Evolutionary conservation across 768 basidiomycete genomes (phyloP).

Genomic region (Mycena belliarum): DNA sequence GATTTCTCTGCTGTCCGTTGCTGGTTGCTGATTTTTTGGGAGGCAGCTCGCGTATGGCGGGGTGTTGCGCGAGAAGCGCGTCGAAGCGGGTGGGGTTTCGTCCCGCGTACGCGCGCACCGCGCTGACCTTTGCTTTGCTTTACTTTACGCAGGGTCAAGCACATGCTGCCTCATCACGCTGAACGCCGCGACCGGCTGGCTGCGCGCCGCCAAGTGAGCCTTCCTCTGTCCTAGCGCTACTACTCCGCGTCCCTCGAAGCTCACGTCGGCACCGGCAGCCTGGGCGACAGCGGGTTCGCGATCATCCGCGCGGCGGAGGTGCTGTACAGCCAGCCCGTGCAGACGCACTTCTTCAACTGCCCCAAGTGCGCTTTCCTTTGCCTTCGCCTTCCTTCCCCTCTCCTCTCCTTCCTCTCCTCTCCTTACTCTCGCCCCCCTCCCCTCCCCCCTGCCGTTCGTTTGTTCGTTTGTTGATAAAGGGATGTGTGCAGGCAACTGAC

Average conservation of each 20-base stretch:
- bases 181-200: slow-evolving; percentile 50
- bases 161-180: slow-evolving; percentile 55
- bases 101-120: not conserved
- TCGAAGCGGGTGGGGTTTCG: slow-evolving; percentile 10
- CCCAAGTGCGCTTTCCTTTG: slow-evolving; percentile 15
- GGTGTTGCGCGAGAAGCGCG: slow-evolving; percentile 47
- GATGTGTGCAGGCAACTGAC: slow-evolving; percentile 20
- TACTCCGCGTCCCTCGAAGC: too few species aligned
- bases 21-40: slow-evolving; percentile 12
- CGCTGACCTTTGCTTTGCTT: not conserved
- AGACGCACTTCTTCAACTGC: slow-evolving; percentile 23
- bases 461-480: slow-evolving; percentile 12
- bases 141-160: slow-evolving; percentile 62
- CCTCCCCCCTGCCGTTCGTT: too few species aligned
- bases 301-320: slow-evolving; percentile 49
- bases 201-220: slow-evolving; percentile 62
- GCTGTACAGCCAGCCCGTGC: slow-evolving; percentile 32
- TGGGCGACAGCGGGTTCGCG: slow-evolving; percentile 55
- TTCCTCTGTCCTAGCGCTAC: not conserved
- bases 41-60: slow-evolving; percentile 41
- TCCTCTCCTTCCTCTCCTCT: too few species aligned
- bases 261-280: too few species aligned
- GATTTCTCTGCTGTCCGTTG: not conserved
- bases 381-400: not conserved
- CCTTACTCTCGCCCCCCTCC: too few species aligned